Evolutionary conservation across 371 early-diverging fungal genomes (phyloP), one percentile per base, ranked within the genome.

Genomic region (Mucor racemosus): DNA sequence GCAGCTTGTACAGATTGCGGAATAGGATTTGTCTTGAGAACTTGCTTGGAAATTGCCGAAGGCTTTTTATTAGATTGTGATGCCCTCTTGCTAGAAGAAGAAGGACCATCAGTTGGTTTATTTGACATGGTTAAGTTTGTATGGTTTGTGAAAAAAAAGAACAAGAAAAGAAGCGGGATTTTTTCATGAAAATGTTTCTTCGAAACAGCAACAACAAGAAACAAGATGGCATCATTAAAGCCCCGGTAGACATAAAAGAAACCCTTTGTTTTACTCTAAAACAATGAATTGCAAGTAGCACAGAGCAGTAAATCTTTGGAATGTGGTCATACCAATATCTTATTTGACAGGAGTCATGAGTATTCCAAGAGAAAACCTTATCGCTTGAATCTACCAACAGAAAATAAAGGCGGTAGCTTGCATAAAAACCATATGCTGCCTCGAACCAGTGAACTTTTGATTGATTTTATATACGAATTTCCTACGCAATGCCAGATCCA

Each of bases 11-110:
- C 56, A 14, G 68, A 41, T 64, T 80, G 80, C 35, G 79, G 79
- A 50, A 75, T 73, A 2, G 76, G 74, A 11, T 68, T 77, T 15
- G 69, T 65, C 36, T 80, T 80, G 9, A 80, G 57, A 3, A 80
- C 77, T 61, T 75, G 76, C 41, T 80, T 80, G 4, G 77, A 71
- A 55, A 80, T 77, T 6, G 76, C 80, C 3, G 80, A 80, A 11
- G 72, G 67, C 54, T 71, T 65, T 26, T 26, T 50, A 19, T 21
- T 50, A 5, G 50, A 8, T 34, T 65, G 69, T 19, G 39, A 19
- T 8, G n/a, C 53, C 48, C 40, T 50, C 19, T 50, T 71, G 55
- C 63, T 72, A 33, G 61, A 48, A 39, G 58, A 59, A 4, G 50
- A 50, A 21, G 50, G 50, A 8, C 40, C 56, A 17, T 65, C 63